These are phyloP conservation scores for Irineochytrium annulatum DNA, from an alignment of 192 early-diverging fungal genomes.

Conservation along the genomic window DNA sequence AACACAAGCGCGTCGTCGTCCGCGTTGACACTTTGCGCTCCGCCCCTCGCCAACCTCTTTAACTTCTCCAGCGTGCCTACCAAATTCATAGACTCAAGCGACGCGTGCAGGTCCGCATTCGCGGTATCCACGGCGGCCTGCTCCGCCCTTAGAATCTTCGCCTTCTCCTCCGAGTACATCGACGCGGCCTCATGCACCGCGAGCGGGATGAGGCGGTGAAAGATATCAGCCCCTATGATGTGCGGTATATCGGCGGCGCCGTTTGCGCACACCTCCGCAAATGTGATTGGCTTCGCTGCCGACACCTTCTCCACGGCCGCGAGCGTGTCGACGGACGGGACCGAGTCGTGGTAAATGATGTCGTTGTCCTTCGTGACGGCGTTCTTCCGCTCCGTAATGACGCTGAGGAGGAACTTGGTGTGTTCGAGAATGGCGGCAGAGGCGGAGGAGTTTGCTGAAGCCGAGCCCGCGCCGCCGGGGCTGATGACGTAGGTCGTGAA, in stretches of 20 bases:
- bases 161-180: conserved; percentile 95
- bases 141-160: conserved; percentile 81
- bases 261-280: conserved; percentile 63
- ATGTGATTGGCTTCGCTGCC: conserved; percentile 74
- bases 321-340: conserved; percentile 74
- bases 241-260: conserved; percentile 71
- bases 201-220: conserved; percentile 81
- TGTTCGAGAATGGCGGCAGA: conserved; percentile 70
- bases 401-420: conserved; percentile 58
- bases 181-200: conserved; percentile 91
- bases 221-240: conserved; percentile 89
- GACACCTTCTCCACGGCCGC: conserved; percentile 79
- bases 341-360: conserved; percentile 86
- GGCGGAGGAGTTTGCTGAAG: conserved; percentile 20
- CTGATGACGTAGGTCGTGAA: conserved; percentile 19
- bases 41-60: conserved; percentile 50
- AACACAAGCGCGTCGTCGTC: conserved; percentile 26
- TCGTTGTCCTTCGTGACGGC: conserved; percentile 86
- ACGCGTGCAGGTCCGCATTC: conserved; percentile 77
- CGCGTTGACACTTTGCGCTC: conserved; percentile 15
- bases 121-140: conserved; percentile 74
- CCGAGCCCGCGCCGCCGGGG: neutral
- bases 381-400: conserved; percentile 67
- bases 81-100: conserved; percentile 84
- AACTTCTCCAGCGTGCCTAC: conserved; percentile 73